Base-by-base conservation (phyloP, 2,329 filamentous ascomycete genomes). In the Tolypocladium sp. region DNA sequence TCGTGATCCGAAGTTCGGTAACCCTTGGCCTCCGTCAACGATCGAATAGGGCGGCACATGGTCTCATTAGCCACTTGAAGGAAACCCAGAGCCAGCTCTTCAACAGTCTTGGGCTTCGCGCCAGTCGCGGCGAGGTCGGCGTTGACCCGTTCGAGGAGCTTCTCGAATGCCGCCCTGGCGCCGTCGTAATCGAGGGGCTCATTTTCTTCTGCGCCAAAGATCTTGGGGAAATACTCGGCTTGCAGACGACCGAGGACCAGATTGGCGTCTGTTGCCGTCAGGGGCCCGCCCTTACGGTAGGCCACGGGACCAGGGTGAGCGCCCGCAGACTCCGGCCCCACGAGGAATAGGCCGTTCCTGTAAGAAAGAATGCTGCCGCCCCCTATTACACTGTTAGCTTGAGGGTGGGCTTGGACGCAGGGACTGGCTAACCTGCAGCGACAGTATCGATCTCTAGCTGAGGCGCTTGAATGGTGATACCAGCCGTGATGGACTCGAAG, bases 381-480 rank as follows among this genome's bases (percentile, higher is more conserved):
- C 25, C 88, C 88, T 8, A 30, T 30, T 30, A 30, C 30, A 6
- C 30, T 30, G 30, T 30, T 30, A 30, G 30, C 30, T 30, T 30
- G 30, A 30, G 30, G 30, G 30, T 3, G 30, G 30, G 3, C 30
- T 30, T 30, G 6, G 30, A 30, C 30, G 3, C 30, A 6, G 30
- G 30, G 30, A 30, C 30, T 30, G 30, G 30, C 30, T 30, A 3
- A 30, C 30, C 30, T 6, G 89, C 88, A 33, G 89, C 89, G 4
- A 92, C 88, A 1, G 90, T 93, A 68, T 90, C 90, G 69, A 93
- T 92, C 65, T 92, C 89, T 1, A 92, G 80, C 68, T 92, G 89
- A 0, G 90, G 89, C 1, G 85, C 87, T 62, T 92, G 89, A 12
- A 92, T 90, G 1, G 88, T 87, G 1, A 92, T 85, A 13, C 89